Conservation (phyloP, 2,329 filamentous ascomycete species). For the Neopestalotiopsis rosae region DNA sequence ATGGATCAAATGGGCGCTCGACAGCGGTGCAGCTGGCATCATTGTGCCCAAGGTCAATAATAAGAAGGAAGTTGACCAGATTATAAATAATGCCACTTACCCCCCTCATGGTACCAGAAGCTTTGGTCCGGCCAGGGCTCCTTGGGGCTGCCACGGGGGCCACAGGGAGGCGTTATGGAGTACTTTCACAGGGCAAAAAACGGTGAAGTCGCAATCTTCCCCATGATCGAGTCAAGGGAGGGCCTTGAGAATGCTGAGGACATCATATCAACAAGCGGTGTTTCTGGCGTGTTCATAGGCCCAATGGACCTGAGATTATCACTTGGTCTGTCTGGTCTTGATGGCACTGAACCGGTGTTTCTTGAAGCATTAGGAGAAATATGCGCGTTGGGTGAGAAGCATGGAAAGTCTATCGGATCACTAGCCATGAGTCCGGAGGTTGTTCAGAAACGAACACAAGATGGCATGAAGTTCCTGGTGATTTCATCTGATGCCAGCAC, state of each 20-base stretch:
- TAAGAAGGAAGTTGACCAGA: not conserved
- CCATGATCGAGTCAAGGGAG: not conserved
- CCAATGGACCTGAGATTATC: not conserved
- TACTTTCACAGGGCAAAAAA: not conserved
- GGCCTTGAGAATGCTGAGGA: not conserved
- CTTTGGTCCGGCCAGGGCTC: not conserved
- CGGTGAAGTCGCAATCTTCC: not conserved
- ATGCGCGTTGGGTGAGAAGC: not conserved
- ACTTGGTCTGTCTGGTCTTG: not conserved
- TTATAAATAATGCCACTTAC: not conserved
- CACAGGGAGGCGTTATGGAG: not conserved
- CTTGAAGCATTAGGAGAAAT: not conserved
- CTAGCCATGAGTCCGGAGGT: not conserved
- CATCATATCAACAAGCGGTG: not conserved
- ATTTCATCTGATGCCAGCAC: not conserved
- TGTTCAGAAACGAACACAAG: not conserved
- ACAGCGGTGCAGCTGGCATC: not conserved
- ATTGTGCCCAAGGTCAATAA: not conserved
- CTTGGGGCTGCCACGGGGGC: not conserved
- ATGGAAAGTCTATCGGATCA: not conserved
- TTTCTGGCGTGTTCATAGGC: not conserved
- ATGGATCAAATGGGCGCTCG: not conserved
- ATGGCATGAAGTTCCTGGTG: not conserved
- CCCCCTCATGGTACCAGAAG: not conserved
- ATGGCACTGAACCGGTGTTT: not conserved